Evolutionary conservation across 768 basidiomycete species (phyloP).

Genomic region (Podaxis sp.): DNA sequence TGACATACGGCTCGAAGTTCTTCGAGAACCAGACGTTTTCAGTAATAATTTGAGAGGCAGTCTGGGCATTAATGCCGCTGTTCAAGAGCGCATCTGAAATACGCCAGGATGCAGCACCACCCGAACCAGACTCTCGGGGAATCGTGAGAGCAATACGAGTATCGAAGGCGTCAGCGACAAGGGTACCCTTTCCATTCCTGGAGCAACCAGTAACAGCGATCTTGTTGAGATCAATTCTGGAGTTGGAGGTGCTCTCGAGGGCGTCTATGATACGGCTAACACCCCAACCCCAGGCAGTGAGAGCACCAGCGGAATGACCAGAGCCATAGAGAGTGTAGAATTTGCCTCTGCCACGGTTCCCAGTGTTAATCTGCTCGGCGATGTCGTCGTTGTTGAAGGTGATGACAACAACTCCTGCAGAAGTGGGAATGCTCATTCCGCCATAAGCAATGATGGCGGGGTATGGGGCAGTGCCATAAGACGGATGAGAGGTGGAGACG

Average conservation of each 20-base stretch:
- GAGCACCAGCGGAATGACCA: constrained; percentile 43
- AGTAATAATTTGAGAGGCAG: constrained; percentile 53
- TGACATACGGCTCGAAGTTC: constrained; percentile 46
- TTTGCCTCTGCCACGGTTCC: constrained; percentile 51
- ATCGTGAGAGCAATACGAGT: constrained; percentile 56
- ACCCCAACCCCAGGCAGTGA: constrained; percentile 65
- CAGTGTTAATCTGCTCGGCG: constrained; percentile 39
- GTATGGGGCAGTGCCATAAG: constrained; percentile 41
- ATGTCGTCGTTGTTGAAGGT: constrained; percentile 54
- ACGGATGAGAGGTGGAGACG: constrained; percentile 42
- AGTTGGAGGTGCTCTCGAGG: constrained; percentile 43
- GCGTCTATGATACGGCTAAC: constrained; percentile 58
- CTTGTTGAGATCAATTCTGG: constrained; percentile 42
- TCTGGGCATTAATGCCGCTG: constrained; percentile 44
- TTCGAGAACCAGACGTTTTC: constrained; percentile 65
- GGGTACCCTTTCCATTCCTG: constrained; percentile 58
- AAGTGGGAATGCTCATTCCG: constrained; percentile 37
- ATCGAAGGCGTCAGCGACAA: constrained; percentile 59
- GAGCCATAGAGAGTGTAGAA: constrained; percentile 58
- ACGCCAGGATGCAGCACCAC: constrained; percentile 59
- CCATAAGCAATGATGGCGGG: constrained; percentile 54
- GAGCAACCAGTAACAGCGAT: constrained; percentile 61
- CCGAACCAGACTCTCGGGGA: constrained; percentile 61
- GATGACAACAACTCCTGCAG: constrained; percentile 40
- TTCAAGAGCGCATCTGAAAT: constrained; percentile 47